These are phyloP conservation scores for Nelumbo lutea DNA, from an alignment of 164 flowering plant genomes.

Conservation along the genomic window DNA sequence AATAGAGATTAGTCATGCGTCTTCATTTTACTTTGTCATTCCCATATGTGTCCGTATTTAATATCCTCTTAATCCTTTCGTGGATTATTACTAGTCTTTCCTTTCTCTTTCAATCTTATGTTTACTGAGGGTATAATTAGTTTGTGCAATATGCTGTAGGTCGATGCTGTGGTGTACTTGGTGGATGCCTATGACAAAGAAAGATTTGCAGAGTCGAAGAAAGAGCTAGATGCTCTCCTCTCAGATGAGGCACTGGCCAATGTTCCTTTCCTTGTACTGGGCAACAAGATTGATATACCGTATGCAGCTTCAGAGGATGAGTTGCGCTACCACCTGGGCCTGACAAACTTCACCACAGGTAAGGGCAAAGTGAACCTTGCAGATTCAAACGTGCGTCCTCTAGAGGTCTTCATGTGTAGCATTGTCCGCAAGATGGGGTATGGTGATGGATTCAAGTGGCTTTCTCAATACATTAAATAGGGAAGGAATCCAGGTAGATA, in stretches of 20 bases:
- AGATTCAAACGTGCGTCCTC: conserved; percentile 43
- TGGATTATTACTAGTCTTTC: no score
- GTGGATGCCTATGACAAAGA: conserved; percentile 73
- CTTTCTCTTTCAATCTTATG: no score
- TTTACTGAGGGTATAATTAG: no score
- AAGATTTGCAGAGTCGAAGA: conserved; percentile 62
- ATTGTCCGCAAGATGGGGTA: conserved; percentile 63
- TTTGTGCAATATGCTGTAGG: conserved; percentile 24
- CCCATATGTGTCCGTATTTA: no score
- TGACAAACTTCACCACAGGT: conserved; percentile 59
- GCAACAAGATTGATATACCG: conserved; percentile 57
- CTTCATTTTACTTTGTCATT: no score
- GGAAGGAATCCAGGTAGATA: background rate
- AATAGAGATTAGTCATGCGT: no score
- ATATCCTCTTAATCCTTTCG: no score
- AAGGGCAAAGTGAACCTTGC: conserved; percentile 53
- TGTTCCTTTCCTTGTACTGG: conserved; percentile 51
- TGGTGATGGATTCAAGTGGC: conserved; percentile 57
- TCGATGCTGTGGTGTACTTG: conserved; percentile 68
- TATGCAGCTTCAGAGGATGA: conserved; percentile 67
- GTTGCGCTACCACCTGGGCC: conserved; percentile 45
- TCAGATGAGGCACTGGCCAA: conserved; percentile 52
- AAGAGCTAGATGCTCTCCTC: conserved; percentile 65
- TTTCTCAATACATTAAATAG: conserved; percentile 63
- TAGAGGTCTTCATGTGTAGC: conserved; percentile 75